A percentile compares a stretch with the other conserved stretches of the same genome.
Conservation (phyloP, 768 basidiomycete species). For the Rickenella mellea region DNA sequence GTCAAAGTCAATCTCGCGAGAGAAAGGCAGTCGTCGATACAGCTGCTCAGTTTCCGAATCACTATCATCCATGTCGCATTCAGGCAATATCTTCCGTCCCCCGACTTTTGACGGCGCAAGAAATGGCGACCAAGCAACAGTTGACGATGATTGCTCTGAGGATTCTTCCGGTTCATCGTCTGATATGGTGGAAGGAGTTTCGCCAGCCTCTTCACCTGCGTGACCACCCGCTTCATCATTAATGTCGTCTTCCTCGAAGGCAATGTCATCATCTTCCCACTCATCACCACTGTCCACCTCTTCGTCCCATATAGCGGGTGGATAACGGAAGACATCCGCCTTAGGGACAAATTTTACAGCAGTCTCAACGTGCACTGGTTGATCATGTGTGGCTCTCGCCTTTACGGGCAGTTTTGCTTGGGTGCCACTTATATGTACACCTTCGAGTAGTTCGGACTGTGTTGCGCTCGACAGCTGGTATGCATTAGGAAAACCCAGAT, state of each 20-base stretch:
- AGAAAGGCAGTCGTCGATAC: too few relatives aligned
- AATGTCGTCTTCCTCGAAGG: slow-evolving; percentile 60
- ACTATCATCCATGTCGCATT: too few relatives aligned
- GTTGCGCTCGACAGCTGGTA: slow-evolving; percentile 65
- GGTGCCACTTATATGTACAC: slow-evolving; percentile 36
- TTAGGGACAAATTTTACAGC: slow-evolving; percentile 67
- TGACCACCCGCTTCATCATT: slow-evolving; percentile 46
- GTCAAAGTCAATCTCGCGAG: too few relatives aligned
- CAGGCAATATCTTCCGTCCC: too few relatives aligned
- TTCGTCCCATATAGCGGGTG: slow-evolving; percentile 76
- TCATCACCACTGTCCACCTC: slow-evolving; percentile 54
- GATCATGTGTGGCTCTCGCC: slow-evolving; percentile 32
- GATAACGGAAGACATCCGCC: slow-evolving; percentile 62
- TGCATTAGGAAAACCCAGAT: slow-evolving; percentile 1
- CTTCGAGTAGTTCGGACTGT: slow-evolving; percentile 55
- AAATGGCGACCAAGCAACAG: too few relatives aligned
- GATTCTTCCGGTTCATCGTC: too few relatives aligned
- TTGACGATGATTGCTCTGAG: too few relatives aligned
- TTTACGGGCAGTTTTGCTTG: slow-evolving; percentile 41
- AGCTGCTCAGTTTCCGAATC: too few relatives aligned
- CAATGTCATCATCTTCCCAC: slow-evolving; percentile 55
- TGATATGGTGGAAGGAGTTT: too few relatives aligned
- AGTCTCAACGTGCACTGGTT: slow-evolving; percentile 24
- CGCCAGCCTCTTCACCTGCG: too few relatives aligned
- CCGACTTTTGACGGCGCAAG: too few relatives aligned